phyloP scores from a whole-genome alignment of 2,329 filamentous ascomycete genomes.

The Curvularia spicifera region DNA sequence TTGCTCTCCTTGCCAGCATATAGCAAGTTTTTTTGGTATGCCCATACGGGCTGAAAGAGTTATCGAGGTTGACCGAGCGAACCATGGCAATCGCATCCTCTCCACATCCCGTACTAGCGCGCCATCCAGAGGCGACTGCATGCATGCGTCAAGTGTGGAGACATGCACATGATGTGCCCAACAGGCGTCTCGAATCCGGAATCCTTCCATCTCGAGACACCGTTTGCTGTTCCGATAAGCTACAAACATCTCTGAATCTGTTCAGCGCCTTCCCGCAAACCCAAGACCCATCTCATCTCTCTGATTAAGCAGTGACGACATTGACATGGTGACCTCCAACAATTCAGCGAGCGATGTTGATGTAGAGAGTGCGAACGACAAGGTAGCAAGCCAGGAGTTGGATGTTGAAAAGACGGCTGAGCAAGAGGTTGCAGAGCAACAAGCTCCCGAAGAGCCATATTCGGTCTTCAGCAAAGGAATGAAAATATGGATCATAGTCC shows the following conservation, averaged over 20 bases:
- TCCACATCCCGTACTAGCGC: conserved; percentile 15
- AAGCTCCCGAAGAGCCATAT: conserved; percentile 38
- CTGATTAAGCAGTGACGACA: neutral
- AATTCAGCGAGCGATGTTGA: conserved; percentile 1
- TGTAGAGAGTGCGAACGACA: neutral
- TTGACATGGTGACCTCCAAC: conserved; percentile 5
- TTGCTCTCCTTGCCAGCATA: neutral
- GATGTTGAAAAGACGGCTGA: conserved; percentile 27
- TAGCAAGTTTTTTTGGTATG: neutral
- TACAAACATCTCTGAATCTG: neutral
- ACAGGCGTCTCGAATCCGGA: neutral
- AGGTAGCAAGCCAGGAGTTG: conserved; percentile 6
- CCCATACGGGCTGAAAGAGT: conserved; percentile 1
- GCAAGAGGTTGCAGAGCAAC: conserved; percentile 22
- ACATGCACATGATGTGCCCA: conserved; percentile 5
- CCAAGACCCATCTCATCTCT: neutral
- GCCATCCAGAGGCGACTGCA: conserved; percentile 9
- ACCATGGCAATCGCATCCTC: conserved; percentile 1
- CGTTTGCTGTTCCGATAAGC: neutral
- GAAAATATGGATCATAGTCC: conserved; percentile 58
- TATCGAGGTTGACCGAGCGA: conserved; percentile 1
- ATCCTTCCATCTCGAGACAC: neutral
- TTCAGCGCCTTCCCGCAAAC: neutral
- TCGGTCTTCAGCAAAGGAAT: conserved; percentile 41
- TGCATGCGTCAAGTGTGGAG: conserved; percentile 4